Evolutionary conservation across 139 green algal species (phyloP).

Genomic region (Chlorella sp.): DNA sequence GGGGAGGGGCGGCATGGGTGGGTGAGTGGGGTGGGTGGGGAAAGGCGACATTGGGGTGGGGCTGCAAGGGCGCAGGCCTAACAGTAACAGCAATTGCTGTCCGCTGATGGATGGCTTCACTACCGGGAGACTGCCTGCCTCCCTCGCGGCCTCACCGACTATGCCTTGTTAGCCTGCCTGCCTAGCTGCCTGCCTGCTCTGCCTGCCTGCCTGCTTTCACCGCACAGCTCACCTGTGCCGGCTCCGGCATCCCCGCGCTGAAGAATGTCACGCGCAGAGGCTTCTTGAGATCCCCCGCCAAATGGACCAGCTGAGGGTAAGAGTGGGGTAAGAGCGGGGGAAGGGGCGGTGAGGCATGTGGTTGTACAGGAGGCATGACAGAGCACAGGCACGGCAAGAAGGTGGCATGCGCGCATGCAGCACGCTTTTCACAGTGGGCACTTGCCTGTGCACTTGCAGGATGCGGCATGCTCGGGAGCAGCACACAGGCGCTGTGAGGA

Average conservation of each 20-base stretch:
- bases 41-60: not conserved
- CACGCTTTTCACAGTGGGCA: too few relatives aligned
- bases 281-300: conserved; percentile 73
- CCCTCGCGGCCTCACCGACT: not conserved
- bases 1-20: not conserved
- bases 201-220: not conserved
- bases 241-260: conserved; percentile 67
- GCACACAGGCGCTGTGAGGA: not conserved
- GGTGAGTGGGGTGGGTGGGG: too few relatives aligned
- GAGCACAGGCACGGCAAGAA: not conserved
- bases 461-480: not conserved
- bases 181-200: not conserved
- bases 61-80: not conserved
- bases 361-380: not conserved
- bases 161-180: not conserved
- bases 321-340: not conserved
- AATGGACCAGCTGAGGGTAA: not conserved
- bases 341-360: too few relatives aligned
- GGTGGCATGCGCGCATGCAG: not conserved
- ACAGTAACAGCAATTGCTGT: too few relatives aligned
- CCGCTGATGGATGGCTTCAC: too few relatives aligned
- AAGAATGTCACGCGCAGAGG: conserved; percentile 85
- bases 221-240: conserved; percentile 51
- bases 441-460: not conserved
- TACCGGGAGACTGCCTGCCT: too few relatives aligned